Evolutionary conservation across 441 rosid species (phyloP), one percentile per base, ranked within the genome.

Genomic region (Pelargonium myrrhifolium): DNA sequence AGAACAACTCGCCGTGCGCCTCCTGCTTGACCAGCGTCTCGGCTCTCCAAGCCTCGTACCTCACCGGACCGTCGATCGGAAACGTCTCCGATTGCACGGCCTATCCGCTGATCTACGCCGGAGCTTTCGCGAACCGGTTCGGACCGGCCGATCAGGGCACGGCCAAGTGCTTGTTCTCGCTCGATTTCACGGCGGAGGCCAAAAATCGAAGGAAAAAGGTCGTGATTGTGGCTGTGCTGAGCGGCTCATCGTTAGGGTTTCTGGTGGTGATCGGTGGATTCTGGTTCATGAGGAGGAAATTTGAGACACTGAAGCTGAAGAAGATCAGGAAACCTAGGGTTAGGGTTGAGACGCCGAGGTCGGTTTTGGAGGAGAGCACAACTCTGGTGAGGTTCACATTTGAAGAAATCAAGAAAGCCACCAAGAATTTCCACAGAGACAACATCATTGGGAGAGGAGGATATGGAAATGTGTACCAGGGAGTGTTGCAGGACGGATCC

Each of bases 401-500:
- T 64, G 96, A 93, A 42, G 96, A 89, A 75, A 85, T 93, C 76
- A 85, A 74, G 84, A 81, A 78, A 77, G 87, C 97, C 0, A 91
- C 97, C 15, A 78, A 84, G 75, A 91, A 78, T 71, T 93, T 90
- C 80, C 82, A 87, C 1, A 83, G 90, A 73, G 83, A 85, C 68
- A 72, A 82, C 74, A 86, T 93, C 64, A 81, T 91, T 35, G 96
- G 97, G 62, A 79, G 78, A 71, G 99, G 99, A 68, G 99, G 99
- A 0, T 93, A 88, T 68, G 63, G 63, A 31, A 59, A 59, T 59
- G 63, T 59, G 63, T 59, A 59, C 37, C 24, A 59, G 17, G 63
- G 99, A 8, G 75, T 69, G 45, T 76, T 91, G 77, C 72, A 68
- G 1, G 93, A 93, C 70, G 97, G 92, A 42, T 64, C 95, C 1